A percentile compares a stretch with the other conserved stretches of the same genome.
Evolutionary conservation across 192 early-diverging fungal species (phyloP).

Genomic region (Podila minutissima): DNA sequence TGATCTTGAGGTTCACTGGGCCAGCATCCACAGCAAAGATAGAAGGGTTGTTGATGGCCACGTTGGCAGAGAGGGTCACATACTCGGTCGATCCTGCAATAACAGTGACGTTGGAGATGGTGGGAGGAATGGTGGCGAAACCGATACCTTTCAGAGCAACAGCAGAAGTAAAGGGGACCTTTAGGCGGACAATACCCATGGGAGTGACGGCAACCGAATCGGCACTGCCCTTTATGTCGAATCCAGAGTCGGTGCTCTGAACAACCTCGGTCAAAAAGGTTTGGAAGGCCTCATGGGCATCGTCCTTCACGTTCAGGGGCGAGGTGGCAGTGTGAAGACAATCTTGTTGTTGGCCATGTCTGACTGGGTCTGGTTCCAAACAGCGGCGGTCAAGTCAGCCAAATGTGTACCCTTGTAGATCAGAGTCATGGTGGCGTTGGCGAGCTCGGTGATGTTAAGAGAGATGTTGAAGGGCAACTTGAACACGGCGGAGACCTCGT

Average conservation of each 20-base stretch:
- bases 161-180: slow-evolving; percentile 34
- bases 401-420: slow-evolving; percentile 38
- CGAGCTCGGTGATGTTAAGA: slow-evolving; percentile 37
- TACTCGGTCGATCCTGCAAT: slow-evolving; percentile 20
- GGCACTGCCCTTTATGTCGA: slow-evolving; percentile 36
- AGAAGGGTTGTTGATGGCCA: slow-evolving; percentile 39
- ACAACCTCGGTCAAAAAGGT: slow-evolving; percentile 24
- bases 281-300: slow-evolving; percentile 42
- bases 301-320: slow-evolving; percentile 25
- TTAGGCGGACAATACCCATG: slow-evolving; percentile 38
- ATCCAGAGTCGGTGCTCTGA: slow-evolving; percentile 28
- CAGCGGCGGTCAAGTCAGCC: slow-evolving; percentile 30
- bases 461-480: slow-evolving; percentile 46
- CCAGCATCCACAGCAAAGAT: slow-evolving; percentile 42
- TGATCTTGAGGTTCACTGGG: slow-evolving; percentile 23
- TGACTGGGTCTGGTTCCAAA: slow-evolving; percentile 38
- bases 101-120: slow-evolving; percentile 30
- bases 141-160: slow-evolving; percentile 36
- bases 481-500: slow-evolving; percentile 31
- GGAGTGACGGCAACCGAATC: slow-evolving; percentile 33
- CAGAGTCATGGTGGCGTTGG: slow-evolving; percentile 45
- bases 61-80: slow-evolving; percentile 24
- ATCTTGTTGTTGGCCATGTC: slow-evolving; percentile 50
- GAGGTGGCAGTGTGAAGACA: slow-evolving; percentile 40
- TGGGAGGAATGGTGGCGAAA: slow-evolving; percentile 22